Evolutionary conservation across 2,329 filamentous ascomycete genomes (phyloP), one percentile per base, ranked within the genome.

Genomic region (Phialophora expanda): DNA sequence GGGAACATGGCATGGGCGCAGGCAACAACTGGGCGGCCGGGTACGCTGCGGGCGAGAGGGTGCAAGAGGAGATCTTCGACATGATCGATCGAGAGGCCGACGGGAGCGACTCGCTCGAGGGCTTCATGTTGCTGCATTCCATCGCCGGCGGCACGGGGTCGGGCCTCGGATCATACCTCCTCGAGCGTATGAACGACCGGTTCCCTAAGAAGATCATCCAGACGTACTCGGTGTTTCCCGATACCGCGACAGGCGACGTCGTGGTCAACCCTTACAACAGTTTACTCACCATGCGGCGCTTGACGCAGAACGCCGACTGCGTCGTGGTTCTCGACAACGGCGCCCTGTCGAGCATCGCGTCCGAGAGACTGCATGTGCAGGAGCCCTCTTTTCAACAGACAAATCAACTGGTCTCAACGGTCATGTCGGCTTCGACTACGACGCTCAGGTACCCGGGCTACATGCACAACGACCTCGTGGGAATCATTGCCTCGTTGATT

Each of bases 121-220:
- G 95, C 46, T 99, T 99, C 82, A 99, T 99, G 95, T 88, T 99
- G 79, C 85, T 99, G 70, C 95, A 99, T 78, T 98, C 95, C 2
- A 99, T 99, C 75, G 96, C 95, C 51, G 95, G 95, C 68, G 95
- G 95, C 64, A 99, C 95, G 20, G 95, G 95, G 8, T 97, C 93
- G 24, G 95, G 95, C n/a, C 81, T 99, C 54, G 95, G 95, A 26
- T 97, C 93, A 30, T 99, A 96, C 76, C 86, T 99, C 67, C 87
- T 99, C 20, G 96, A 99, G 80, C 86, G 93, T 70, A 88, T 99
- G 78, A 99, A 99, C 78, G 95, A 99, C 78, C 87, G 93, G 57
- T 99, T 98, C 73, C 95, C 96, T 41, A 99, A 99, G 82, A 99
- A 99, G 84, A 88, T 99, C 70, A 97, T 99, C 65, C 95, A 99